These are phyloP conservation scores for Lentinula boryana DNA, from an alignment of 768 basidiomycete species.

Conservation along the genomic window DNA sequence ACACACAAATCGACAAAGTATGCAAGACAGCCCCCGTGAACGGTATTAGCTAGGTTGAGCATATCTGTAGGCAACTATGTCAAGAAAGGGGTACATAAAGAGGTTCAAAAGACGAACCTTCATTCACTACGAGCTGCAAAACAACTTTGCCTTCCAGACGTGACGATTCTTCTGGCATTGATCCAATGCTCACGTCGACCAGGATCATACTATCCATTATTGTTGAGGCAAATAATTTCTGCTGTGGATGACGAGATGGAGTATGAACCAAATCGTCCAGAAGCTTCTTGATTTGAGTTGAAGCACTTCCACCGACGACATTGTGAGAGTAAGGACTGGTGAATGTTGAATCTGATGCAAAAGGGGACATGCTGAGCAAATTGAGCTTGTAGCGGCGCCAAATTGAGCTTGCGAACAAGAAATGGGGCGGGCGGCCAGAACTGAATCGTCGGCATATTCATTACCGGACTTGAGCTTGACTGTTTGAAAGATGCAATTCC, in stretches of 20 bases:
- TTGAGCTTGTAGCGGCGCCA: neutral
- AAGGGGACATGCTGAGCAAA: neutral
- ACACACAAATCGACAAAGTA: constrained; percentile 24
- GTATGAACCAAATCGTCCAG: neutral
- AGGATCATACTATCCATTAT: neutral
- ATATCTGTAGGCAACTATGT: constrained; percentile 20
- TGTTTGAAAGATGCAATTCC: neutral
- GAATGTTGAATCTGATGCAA: neutral
- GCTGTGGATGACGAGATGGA: neutral
- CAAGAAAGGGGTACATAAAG: neutral
- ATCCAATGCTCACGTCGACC: neutral
- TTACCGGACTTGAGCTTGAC: neutral
- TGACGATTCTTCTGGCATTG: constrained; percentile 1
- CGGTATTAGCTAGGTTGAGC: constrained; percentile 18
- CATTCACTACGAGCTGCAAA: neutral
- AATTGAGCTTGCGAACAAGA: neutral
- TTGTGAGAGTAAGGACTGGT: neutral
- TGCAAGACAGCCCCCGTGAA: constrained; percentile 29
- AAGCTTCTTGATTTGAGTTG: neutral
- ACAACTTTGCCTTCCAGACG: constrained; percentile 1
- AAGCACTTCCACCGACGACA: neutral
- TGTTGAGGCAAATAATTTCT: neutral
- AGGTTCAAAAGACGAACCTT: neutral
- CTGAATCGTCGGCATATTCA: neutral
- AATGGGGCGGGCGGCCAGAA: neutral